Percentiles rank a stretch among this genome's conserved stretches.
Conservation (phyloP, 2,329 filamentous ascomycete species). For the Cercospora canescens region DNA sequence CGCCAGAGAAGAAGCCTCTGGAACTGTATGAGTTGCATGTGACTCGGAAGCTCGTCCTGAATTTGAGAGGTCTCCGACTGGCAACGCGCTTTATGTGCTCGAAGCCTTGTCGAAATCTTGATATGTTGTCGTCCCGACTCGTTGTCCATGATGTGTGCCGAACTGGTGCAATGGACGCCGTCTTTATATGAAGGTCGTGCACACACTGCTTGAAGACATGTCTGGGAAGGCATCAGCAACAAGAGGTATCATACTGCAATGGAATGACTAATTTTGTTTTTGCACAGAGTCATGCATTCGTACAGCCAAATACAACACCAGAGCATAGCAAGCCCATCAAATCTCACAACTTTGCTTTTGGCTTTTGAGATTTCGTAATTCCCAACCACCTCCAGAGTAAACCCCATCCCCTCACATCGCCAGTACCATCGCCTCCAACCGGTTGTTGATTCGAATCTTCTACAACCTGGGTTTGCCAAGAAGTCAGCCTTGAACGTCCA, state of each 20-base stretch:
- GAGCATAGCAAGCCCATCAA: not conserved
- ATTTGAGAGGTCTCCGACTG: no score
- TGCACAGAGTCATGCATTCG: not conserved
- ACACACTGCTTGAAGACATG: no score
- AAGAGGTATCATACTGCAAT: not conserved
- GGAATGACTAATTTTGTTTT: not conserved
- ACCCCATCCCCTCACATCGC: not conserved
- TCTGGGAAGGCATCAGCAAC: no score
- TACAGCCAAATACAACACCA: not conserved
- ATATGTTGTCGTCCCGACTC: no score
- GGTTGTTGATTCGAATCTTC: not conserved
- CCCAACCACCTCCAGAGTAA: constrained; percentile 12
- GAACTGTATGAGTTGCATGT: no score
- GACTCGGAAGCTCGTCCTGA: no score
- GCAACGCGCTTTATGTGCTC: no score
- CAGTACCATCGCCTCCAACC: not conserved
- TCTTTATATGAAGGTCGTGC: no score
- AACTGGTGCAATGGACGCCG: no score
- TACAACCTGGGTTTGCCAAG: constrained; percentile 19
- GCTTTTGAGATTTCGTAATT: constrained; percentile 8
- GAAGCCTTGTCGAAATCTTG: no score
- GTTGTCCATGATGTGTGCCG: no score
- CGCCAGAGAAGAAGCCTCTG: no score
- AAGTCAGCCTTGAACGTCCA: constrained; percentile 13
- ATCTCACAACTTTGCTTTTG: constrained; percentile 9